Conservation (phyloP, 805 yeast species). For the Starmerella powellii region DNA sequence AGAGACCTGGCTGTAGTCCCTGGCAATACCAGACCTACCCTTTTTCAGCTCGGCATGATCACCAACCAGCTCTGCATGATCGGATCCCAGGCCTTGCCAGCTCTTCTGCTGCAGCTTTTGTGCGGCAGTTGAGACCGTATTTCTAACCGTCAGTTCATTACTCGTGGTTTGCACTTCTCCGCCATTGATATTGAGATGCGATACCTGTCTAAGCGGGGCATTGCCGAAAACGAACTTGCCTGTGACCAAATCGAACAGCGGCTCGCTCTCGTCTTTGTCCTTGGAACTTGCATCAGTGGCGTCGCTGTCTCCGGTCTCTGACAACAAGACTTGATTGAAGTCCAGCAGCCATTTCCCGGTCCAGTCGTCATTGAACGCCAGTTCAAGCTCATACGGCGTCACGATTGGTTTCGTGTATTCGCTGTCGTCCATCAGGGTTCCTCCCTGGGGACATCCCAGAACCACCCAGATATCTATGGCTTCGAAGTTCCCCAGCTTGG, state of each 20-base stretch:
- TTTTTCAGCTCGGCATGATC: slow-evolving; percentile 74
- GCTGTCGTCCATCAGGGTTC: slow-evolving; percentile 66
- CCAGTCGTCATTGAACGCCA: slow-evolving; percentile 79
- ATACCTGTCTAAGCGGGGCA: slow-evolving; percentile 57
- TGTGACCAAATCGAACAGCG: slow-evolving; percentile 79
- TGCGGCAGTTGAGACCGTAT: slow-evolving; percentile 85
- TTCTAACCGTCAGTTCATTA: slow-evolving; percentile 46
- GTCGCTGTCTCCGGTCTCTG: not conserved
- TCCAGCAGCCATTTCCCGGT: slow-evolving; percentile 88
- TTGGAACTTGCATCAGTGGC: slow-evolving; percentile 18
- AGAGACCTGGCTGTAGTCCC: slow-evolving; percentile 61
- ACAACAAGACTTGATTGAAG: slow-evolving; percentile 43
- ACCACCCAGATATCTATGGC: slow-evolving; percentile 91
- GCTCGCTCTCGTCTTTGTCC: slow-evolving; percentile 37
- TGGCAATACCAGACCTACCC: slow-evolving; percentile 79
- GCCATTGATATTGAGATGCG: slow-evolving; percentile 52
- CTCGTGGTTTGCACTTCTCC: slow-evolving; percentile 21
- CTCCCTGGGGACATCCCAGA: slow-evolving; percentile 89
- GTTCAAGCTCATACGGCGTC: slow-evolving; percentile 79
- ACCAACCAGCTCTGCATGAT: slow-evolving; percentile 39
- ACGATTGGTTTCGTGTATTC: slow-evolving; percentile 81
- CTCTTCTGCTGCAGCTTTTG: slow-evolving; percentile 50
- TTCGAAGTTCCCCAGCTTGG: slow-evolving; percentile 91
- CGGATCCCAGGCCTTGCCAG: slow-evolving; percentile 92
- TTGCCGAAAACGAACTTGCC: slow-evolving; percentile 61